These are phyloP conservation scores for Erodium maritimum DNA, from an alignment of 345 rosid genomes.

Conservation along the genomic window DNA sequence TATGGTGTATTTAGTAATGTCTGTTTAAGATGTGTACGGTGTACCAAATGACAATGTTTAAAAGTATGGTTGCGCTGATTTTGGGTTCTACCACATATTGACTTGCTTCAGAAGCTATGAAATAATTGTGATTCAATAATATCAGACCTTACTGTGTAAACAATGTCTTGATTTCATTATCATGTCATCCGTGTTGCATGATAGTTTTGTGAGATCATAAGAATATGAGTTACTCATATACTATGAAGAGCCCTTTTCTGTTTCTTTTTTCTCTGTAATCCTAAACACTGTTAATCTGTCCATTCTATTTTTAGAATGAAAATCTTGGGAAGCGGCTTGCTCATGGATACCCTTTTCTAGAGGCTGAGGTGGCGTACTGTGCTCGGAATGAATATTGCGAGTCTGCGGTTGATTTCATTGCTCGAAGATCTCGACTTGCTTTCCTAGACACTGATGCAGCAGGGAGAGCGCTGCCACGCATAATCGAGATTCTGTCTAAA, in stretches of 20 bases:
- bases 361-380: slow-evolving; percentile 75
- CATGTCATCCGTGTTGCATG: neutral
- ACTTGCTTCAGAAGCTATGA: too few species aligned
- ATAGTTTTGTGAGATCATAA: neutral
- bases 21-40: neutral
- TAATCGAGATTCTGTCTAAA: slow-evolving; percentile 56
- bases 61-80: too few species aligned
- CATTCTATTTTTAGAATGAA: slow-evolving; percentile 43
- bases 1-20: neutral
- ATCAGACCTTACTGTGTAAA: too few species aligned
- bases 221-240: neutral
- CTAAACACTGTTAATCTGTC: slow-evolving; percentile 1
- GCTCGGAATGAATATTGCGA: slow-evolving; percentile 87
- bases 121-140: too few species aligned
- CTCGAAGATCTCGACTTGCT: slow-evolving; percentile 89
- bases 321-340: slow-evolving; percentile 84
- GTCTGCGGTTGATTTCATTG: slow-evolving; percentile 83
- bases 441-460: slow-evolving; percentile 97
- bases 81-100: too few species aligned
- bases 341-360: slow-evolving; percentile 66
- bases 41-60: too few species aligned
- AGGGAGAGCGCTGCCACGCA: slow-evolving; percentile 61
- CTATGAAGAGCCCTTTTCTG: neutral
- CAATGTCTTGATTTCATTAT: neutral
- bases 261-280: neutral